These are phyloP conservation scores for Candida anglica DNA, from an alignment of 805 yeast genomes.

Conservation along the genomic window DNA sequence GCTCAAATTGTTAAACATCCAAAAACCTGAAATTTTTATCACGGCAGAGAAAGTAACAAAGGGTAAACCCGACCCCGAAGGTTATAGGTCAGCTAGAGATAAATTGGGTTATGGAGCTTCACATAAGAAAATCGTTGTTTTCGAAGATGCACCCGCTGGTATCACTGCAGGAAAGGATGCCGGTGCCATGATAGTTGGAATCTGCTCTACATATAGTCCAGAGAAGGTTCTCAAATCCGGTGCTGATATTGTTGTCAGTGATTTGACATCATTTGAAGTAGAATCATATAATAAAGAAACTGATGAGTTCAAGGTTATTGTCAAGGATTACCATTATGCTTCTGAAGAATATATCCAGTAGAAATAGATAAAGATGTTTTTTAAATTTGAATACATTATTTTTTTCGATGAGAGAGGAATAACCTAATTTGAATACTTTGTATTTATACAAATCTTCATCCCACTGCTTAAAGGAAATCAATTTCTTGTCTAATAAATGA, in stretches of 20 bases:
- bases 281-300: conserved; percentile 23
- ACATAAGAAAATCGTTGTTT: conserved; percentile 21
- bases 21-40: conserved; percentile 21
- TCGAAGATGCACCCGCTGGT: conserved; percentile 28
- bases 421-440: too few relatives aligned
- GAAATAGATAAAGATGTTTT: too few relatives aligned
- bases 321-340: conserved; percentile 30
- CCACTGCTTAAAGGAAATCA: conserved; percentile 8
- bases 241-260: conserved; percentile 25
- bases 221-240: conserved; percentile 23
- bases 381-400: too few relatives aligned
- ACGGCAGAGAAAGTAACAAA: conserved; percentile 25
- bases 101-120: conserved; percentile 19
- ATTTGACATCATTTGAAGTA: conserved; percentile 20
- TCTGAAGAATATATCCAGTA: conserved; percentile 19
- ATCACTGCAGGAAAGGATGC: conserved; percentile 25
- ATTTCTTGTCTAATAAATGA: conserved; percentile 5
- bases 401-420: too few relatives aligned
- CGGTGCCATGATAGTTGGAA: conserved; percentile 27
- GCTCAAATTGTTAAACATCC: conserved; percentile 22
- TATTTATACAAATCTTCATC: too few relatives aligned
- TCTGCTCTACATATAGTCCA: conserved; percentile 23
- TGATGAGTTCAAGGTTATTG: conserved; percentile 31
- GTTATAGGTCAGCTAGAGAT: conserved; percentile 23
- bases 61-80: conserved; percentile 29